Conservation (phyloP, 2,329 filamentous ascomycete genomes). For the Neoarthrinium moseri region DNA sequence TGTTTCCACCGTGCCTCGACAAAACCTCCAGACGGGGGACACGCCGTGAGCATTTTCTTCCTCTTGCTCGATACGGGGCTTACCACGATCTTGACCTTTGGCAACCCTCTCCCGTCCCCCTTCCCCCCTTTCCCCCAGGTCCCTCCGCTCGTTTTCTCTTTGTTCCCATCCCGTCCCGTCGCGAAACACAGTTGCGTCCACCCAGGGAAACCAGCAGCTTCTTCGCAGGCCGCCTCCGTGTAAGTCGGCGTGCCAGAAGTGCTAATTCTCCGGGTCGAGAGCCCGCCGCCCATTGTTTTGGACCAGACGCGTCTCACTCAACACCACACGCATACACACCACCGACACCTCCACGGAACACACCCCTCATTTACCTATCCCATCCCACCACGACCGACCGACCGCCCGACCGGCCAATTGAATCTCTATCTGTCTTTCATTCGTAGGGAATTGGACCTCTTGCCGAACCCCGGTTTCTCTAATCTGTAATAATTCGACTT, state of each 20-base stretch:
- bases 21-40: constrained; percentile 7
- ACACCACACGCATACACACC: not conserved
- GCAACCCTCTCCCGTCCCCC: constrained; percentile 9
- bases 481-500: too few relatives aligned
- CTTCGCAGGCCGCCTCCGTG: not conserved
- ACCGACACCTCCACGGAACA: not conserved
- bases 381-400: not conserved
- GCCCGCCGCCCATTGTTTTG: constrained; percentile 13
- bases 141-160: constrained; percentile 14
- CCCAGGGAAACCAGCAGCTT: constrained; percentile 15
- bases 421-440: not conserved
- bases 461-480: too few relatives aligned
- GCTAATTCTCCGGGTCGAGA: constrained; percentile 18
- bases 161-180: constrained; percentile 13
- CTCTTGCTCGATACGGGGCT: constrained; percentile 16
- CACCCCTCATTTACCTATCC: not conserved
- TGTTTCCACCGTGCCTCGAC: constrained; percentile 7
- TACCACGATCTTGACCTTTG: constrained; percentile 13
- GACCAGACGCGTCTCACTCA: constrained; percentile 12
- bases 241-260: constrained; percentile 3
- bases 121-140: constrained; percentile 14
- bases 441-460: not conserved
- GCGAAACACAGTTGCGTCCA: constrained; percentile 18
- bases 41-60: constrained; percentile 4
- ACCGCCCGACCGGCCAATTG: not conserved